Conservation (phyloP, 257 asterid genomes). For the Hygrophila difformis region DNA sequence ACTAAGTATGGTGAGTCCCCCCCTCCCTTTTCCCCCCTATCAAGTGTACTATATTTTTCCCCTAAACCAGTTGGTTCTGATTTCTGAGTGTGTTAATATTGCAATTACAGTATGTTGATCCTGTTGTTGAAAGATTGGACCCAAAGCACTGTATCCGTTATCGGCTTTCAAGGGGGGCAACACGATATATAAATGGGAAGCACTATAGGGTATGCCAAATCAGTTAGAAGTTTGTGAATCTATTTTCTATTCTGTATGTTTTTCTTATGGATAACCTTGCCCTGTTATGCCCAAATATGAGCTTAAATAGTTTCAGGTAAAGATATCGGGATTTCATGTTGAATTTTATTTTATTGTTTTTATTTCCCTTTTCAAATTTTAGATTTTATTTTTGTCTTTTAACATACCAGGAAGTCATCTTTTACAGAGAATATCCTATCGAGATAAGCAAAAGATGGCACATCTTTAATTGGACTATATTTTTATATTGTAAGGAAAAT, state of each 20-base stretch:
- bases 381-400: too few species aligned
- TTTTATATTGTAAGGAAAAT: too few species aligned
- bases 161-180: conserved; percentile 66
- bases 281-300: conserved; percentile 3
- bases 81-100: conserved; percentile 10
- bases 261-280: background rate
- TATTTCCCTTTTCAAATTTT: too few species aligned
- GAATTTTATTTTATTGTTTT: too few species aligned
- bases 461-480: too few species aligned
- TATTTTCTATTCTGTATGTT: background rate
- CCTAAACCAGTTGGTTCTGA: background rate
- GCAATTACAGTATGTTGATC: conserved; percentile 72
- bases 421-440: too few species aligned
- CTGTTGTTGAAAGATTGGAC: conserved; percentile 65
- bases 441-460: too few species aligned
- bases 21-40: background rate
- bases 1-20: conserved; percentile 41
- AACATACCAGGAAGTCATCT: too few species aligned
- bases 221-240: conserved; percentile 8
- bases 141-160: conserved; percentile 58
- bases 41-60: too few species aligned
- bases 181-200: conserved; percentile 68
- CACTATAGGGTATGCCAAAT: conserved; percentile 66
- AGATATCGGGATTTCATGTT: too few species aligned
- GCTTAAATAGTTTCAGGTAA: too few species aligned